Conservation (phyloP, 1,284 basidiomycete genomes). For the Fomitopsis palustris region DNA sequence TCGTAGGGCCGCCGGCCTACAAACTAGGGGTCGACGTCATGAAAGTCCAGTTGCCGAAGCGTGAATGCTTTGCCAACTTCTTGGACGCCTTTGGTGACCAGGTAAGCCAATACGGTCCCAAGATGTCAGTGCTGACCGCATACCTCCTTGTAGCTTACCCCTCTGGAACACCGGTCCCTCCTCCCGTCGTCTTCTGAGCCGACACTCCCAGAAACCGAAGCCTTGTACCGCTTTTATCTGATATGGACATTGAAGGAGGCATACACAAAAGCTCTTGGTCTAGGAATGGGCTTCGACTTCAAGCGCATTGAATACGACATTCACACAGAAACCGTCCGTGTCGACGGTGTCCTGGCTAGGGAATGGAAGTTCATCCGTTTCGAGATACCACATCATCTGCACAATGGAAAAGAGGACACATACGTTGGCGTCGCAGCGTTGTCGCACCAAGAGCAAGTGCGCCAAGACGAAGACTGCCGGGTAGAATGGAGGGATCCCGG, state of each 20-base stretch:
- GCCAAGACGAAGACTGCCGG: conserved; percentile 9
- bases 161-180: conserved; percentile 44
- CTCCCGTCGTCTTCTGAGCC: conserved; percentile 24
- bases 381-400: conserved; percentile 30
- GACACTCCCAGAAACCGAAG: conserved; percentile 37
- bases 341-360: conserved; percentile 52
- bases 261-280: conserved; percentile 79
- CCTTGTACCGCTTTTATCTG: conserved; percentile 61
- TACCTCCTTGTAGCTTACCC: conserved; percentile 46
- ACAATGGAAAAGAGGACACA: conserved; percentile 33
- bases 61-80: conserved; percentile 54
- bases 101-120: conserved; percentile 34
- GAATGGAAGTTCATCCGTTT: conserved; percentile 72
- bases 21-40: conserved; percentile 76
- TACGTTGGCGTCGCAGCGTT: conserved; percentile 68
- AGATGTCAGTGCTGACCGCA: neutral
- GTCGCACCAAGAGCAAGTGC: conserved; percentile 26
- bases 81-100: conserved; percentile 63
- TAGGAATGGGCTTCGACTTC: conserved; percentile 81
- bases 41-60: conserved; percentile 60
- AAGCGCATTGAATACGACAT: conserved; percentile 67
- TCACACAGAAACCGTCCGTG: conserved; percentile 40
- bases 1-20: conserved; percentile 51
- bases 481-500: conserved; percentile 10
- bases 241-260: conserved; percentile 88